A percentile compares a stretch with the other conserved stretches of the same genome.
Conservation (phyloP, 2,329 filamentous ascomycete genomes). For the Penicillium thymicola region DNA sequence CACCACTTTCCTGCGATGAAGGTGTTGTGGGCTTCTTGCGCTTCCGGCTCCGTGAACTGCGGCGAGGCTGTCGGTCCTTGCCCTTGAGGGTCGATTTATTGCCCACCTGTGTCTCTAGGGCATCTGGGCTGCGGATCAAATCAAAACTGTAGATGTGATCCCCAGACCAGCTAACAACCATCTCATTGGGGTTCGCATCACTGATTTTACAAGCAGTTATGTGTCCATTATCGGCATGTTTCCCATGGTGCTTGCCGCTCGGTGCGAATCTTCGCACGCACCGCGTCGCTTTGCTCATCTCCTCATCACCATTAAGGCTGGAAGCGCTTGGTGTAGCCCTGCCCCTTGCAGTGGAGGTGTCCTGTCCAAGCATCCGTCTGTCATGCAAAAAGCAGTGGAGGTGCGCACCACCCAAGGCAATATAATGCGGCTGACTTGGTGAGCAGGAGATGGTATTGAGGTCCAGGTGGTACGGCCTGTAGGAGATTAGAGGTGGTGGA, state of each 20-base stretch:
- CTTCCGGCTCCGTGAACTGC: slow-evolving; percentile 48
- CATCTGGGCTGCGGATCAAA: slow-evolving; percentile 57
- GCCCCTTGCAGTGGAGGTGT: slow-evolving; percentile 54
- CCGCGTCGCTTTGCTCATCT: slow-evolving; percentile 58
- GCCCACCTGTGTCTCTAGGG: slow-evolving; percentile 41
- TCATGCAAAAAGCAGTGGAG: slow-evolving; percentile 68
- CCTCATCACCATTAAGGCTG: slow-evolving; percentile 50
- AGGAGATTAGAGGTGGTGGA: slow-evolving; percentile 64
- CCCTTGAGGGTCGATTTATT: slow-evolving; percentile 22
- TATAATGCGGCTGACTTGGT: slow-evolving; percentile 65
- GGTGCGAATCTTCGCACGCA: slow-evolving; percentile 67
- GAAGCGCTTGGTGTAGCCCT: slow-evolving; percentile 40
- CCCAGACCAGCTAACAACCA: slow-evolving; percentile 66
- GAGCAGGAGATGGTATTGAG: slow-evolving; percentile 68
- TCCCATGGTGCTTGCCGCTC: slow-evolving; percentile 51
- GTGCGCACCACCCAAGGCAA: slow-evolving; percentile 66
- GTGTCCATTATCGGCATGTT: slow-evolving; percentile 54
- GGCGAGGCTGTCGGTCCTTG: slow-evolving; percentile 12
- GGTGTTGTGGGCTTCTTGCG: slow-evolving; percentile 53
- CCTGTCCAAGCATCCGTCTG: slow-evolving; percentile 63
- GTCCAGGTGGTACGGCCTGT: slow-evolving; percentile 61
- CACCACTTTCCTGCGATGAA: slow-evolving; percentile 43
- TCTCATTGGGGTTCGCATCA: slow-evolving; percentile 64
- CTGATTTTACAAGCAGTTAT: slow-evolving; percentile 71
- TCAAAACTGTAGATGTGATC: slow-evolving; percentile 67